Evolutionary conservation across 2,329 filamentous ascomycete species (phyloP).

Genomic region (Aspergillus spinulosporus): DNA sequence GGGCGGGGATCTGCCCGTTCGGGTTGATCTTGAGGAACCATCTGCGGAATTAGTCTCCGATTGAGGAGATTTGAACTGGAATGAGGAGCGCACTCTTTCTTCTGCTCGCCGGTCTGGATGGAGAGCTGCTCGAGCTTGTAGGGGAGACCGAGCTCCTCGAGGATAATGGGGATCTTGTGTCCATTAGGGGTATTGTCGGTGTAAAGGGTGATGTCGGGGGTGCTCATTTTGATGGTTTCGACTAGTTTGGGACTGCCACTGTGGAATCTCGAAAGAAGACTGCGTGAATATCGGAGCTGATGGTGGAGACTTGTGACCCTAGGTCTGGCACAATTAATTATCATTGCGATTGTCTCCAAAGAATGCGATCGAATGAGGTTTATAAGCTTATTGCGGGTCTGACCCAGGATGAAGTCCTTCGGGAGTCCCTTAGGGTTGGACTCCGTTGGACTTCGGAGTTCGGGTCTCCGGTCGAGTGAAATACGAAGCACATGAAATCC

Average conservation of each 20-base stretch:
- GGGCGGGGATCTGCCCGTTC: constrained; percentile 5
- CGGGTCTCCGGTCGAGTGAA: constrained; percentile 21
- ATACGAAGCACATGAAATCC: too few species aligned
- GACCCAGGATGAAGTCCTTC: too few species aligned
- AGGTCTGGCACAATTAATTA: not conserved
- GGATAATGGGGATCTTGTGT: not conserved
- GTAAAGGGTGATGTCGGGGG: constrained; percentile 2
- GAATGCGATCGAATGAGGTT: not conserved
- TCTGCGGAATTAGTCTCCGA: not conserved
- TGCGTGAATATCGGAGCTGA: not conserved
- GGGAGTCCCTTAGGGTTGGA: not conserved
- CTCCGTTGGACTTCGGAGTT: not conserved
- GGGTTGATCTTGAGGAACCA: constrained; percentile 7
- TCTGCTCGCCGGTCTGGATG: constrained; percentile 1
- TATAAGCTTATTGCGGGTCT: not conserved
- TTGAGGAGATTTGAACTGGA: not conserved
- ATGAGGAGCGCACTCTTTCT: not conserved
- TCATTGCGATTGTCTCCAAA: constrained; percentile 19
- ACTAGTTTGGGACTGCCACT: not conserved
- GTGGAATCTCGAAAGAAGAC: not conserved
- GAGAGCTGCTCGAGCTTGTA: constrained; percentile 3
- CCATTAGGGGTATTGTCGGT: constrained; percentile 7
- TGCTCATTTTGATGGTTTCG: not conserved
- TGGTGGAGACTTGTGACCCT: not conserved
- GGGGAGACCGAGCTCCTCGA: not conserved